Percentiles rank a stretch among this genome's conserved stretches.
Conservation (phyloP, 345 rosid genomes). For the Camelina neglecta region DNA sequence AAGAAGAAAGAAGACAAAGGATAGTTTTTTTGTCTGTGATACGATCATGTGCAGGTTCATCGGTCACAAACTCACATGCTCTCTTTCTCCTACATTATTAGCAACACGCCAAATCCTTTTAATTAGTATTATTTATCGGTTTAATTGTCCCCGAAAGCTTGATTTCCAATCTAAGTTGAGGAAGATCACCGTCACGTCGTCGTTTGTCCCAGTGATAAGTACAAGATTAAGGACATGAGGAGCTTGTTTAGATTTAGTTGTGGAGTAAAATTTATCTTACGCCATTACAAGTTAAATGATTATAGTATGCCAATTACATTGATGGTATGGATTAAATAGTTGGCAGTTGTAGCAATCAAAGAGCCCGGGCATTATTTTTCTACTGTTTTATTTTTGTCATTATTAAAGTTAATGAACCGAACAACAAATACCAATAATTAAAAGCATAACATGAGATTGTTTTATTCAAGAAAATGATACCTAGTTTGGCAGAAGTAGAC, state of each 20-base stretch:
- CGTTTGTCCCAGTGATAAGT: conserved; percentile 2
- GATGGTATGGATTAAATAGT: conserved; percentile 18
- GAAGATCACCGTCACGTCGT: conserved; percentile 38
- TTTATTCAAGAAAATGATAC: conserved; percentile 15
- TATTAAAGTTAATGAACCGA: conserved; percentile 31
- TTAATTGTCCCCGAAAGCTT: conserved; percentile 25
- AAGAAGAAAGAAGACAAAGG: conserved; percentile 40
- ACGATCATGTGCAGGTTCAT: conserved; percentile 43
- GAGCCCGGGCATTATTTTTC: neutral
- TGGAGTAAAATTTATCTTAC: neutral
- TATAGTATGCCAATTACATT: neutral
- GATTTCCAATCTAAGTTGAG: conserved; percentile 9
- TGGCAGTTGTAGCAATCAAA: conserved; percentile 30
- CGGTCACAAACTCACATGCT: conserved; percentile 43
- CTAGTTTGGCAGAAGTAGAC: conserved; percentile 39
- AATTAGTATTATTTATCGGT: neutral
- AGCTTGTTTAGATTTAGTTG: neutral
- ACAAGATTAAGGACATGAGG: neutral
- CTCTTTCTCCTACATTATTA: conserved; percentile 36
- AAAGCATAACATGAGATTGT: conserved; percentile 27
- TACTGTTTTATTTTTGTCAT: conserved; percentile 11
- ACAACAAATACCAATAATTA: conserved; percentile 24
- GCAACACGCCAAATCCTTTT: conserved; percentile 36
- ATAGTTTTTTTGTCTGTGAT: conserved; percentile 20
- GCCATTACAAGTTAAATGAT: neutral